These are phyloP conservation scores for Leishmania braziliensis DNA, from an alignment of 208 protist species.

Conservation along the genomic window DNA sequence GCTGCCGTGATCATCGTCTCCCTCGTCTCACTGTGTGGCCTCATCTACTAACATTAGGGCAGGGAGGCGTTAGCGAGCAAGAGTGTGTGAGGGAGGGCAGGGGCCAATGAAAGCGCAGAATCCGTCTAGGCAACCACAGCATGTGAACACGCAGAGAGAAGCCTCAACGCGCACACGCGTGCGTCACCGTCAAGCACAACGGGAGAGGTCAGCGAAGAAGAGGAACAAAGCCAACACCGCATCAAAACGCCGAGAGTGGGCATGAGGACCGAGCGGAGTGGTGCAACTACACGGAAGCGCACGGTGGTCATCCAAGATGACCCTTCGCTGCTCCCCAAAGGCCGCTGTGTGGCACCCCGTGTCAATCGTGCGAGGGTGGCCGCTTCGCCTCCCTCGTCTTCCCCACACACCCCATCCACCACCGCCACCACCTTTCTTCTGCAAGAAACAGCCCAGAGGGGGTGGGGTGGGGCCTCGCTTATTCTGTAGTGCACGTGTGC, in stretches of 20 bases:
- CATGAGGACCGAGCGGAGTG: no score
- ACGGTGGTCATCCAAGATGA: not conserved
- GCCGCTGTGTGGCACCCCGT: not conserved
- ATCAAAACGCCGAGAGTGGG: not conserved
- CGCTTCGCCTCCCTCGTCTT: constrained; percentile 8
- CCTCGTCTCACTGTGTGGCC: not conserved
- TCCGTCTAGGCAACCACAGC: no score
- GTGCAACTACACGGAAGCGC: not conserved
- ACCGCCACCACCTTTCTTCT: not conserved
- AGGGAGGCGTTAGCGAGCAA: not conserved
- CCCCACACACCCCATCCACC: not conserved
- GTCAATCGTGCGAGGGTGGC: not conserved
- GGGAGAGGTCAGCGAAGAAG: constrained; percentile 5
- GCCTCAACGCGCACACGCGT: not conserved
- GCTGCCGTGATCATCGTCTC: not conserved
- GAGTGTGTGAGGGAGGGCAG: not conserved
- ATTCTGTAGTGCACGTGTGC: not conserved
- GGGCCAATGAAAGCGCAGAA: not conserved
- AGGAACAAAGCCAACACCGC: constrained; percentile 4
- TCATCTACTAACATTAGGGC: not conserved
- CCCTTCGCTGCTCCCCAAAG: not conserved
- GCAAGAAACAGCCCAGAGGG: no score
- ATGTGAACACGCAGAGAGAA: not conserved
- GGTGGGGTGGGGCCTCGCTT: not conserved
- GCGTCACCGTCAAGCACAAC: constrained; percentile 14